Conservation (phyloP, 257 asterid genomes). For the Nicotiana benthamiana region DNA sequence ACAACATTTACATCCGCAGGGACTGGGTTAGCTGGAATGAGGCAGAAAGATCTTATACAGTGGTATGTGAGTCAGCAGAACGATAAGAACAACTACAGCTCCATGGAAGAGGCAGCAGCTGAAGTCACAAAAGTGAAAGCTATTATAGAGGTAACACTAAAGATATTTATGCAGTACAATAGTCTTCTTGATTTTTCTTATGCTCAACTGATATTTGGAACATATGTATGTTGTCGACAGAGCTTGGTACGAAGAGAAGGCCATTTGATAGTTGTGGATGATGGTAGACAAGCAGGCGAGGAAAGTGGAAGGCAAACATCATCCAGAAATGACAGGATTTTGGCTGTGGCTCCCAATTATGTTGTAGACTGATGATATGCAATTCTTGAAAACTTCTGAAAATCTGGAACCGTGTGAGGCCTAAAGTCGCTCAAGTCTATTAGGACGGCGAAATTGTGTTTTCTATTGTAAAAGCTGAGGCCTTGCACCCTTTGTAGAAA, state of each 20-base stretch:
- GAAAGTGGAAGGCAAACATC: conserved; percentile 42
- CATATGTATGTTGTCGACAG: conserved; percentile 30
- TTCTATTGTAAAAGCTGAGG: neutral
- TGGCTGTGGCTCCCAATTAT: conserved; percentile 88
- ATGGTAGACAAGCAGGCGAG: conserved; percentile 51
- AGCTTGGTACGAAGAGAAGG: conserved; percentile 85
- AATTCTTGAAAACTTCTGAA: neutral
- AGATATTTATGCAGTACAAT: neutral
- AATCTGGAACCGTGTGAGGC: neutral
- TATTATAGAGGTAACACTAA: conserved; percentile 62
- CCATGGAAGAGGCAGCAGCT: conserved; percentile 75
- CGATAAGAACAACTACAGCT: conserved; percentile 54
- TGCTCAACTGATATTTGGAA: neutral
- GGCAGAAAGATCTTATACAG: conserved; percentile 79
- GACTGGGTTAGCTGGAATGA: conserved; percentile 74
- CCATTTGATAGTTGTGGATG: conserved; percentile 79
- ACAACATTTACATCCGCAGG: conserved; percentile 20
- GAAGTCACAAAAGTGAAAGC: conserved; percentile 78
- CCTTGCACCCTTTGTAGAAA: neutral
- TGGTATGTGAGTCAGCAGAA: conserved; percentile 87
- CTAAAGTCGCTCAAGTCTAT: neutral
- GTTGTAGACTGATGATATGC: conserved; percentile 50
- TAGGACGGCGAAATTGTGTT: neutral
- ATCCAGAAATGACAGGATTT: conserved; percentile 71
- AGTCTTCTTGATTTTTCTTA: neutral